Percentiles rank a stretch among this genome's conserved stretches.
Conservation (phyloP, 2,329 filamentous ascomycete genomes). For the Xylaria sp. region DNA sequence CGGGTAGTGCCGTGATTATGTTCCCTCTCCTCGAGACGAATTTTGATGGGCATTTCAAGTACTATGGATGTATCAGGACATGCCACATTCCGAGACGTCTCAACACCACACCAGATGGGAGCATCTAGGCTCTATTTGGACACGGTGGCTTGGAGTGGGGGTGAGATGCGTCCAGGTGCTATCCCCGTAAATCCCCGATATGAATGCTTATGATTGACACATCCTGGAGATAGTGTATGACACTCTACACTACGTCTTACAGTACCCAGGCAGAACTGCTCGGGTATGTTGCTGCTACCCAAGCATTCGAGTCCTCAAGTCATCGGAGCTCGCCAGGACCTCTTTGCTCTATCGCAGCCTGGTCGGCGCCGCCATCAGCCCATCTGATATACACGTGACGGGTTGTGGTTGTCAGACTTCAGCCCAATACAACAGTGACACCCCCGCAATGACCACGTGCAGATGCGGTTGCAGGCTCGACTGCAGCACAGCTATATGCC, state of each 20-base stretch:
- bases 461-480: slow-evolving; percentile 6
- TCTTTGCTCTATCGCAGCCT: neutral
- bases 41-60: neutral
- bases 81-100: neutral
- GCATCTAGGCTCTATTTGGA: neutral
- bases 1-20: neutral
- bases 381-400: slow-evolving; percentile 4
- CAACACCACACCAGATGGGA: neutral
- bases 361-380: slow-evolving; percentile 1
- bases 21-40: neutral
- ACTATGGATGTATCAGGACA: neutral
- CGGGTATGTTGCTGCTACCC: neutral
- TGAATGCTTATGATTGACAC: neutral
- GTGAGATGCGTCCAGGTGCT: neutral
- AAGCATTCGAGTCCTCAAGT: slow-evolving; percentile 45
- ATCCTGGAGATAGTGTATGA: no score
- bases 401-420: slow-evolving; percentile 11
- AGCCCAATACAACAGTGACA: neutral
- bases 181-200: neutral
- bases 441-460: neutral
- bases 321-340: neutral
- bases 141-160: neutral
- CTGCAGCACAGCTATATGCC: neutral
- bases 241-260: neutral
- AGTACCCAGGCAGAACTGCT: no score